Conservation (phyloP, 2,329 filamentous ascomycete genomes). For the Aspergillus thermomutatus region DNA sequence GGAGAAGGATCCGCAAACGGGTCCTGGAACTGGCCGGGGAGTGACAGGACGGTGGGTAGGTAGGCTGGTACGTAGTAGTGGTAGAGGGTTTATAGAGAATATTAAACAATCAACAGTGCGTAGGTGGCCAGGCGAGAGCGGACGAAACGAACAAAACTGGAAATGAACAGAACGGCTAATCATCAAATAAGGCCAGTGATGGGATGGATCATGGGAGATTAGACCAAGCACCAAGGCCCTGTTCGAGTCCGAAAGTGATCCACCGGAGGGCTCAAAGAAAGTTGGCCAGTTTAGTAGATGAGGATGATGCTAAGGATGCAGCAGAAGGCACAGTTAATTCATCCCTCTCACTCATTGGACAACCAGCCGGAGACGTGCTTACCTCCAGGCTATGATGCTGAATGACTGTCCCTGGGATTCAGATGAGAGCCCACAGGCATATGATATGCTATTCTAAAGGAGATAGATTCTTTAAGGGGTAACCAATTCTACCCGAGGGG, state of each 20-base stretch:
- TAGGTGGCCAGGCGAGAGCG: conserved; percentile 19
- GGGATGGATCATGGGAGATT: conserved; percentile 4
- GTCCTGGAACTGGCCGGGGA: conserved; percentile 14
- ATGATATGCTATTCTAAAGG: not conserved
- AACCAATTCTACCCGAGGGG: not conserved
- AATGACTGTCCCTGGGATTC: not conserved
- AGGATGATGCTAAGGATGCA: conserved; percentile 13
- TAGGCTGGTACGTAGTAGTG: not conserved
- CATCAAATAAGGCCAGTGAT: conserved; percentile 3
- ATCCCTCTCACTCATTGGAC: not conserved
- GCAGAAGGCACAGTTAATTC: not conserved
- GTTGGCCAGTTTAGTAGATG: conserved; percentile 15
- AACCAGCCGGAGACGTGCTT: not conserved
- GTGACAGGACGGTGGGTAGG: conserved; percentile 14
- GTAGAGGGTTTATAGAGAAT: conserved; percentile 15
- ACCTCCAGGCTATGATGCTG: not conserved
- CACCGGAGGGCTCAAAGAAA: conserved; percentile 19
- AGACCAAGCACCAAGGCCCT: conserved; percentile 9
- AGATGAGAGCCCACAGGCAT: not conserved
- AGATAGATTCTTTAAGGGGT: not conserved
- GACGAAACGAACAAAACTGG: conserved; percentile 22
- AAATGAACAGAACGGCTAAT: conserved; percentile 18
- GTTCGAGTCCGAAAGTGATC: conserved; percentile 17
- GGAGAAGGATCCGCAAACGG: conserved; percentile 18
- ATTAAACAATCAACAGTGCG: conserved; percentile 11